Conservation (phyloP, 2,329 filamentous ascomycete genomes). For the Trichoderma polysporum region DNA sequence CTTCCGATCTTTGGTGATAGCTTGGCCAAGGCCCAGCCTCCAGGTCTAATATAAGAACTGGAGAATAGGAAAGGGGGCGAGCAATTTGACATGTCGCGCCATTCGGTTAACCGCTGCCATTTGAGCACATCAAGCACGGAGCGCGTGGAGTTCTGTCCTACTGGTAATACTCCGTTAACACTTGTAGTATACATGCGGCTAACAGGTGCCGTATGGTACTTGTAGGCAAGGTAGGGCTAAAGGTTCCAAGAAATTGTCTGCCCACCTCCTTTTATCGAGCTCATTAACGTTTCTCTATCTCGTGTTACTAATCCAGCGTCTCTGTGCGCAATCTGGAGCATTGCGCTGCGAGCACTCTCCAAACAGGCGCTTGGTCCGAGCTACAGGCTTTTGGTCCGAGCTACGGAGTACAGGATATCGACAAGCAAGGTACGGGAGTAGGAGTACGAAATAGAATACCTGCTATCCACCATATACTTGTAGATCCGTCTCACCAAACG, state of each 20-base stretch:
- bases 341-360: neutral
- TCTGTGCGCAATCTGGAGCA: neutral
- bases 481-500: neutral
- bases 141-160: neutral
- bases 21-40: neutral
- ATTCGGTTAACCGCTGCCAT: neutral
- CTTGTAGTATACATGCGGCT: neutral
- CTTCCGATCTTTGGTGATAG: neutral
- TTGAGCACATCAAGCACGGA: neutral
- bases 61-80: neutral
- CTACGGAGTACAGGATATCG: no score
- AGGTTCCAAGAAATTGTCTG: neutral
- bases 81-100: constrained; percentile 13
- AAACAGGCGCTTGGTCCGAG: neutral
- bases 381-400: neutral
- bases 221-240: neutral
- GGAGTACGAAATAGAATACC: no score
- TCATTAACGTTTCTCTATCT: neutral
- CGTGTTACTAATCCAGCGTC: neutral
- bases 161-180: no score
- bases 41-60: neutral
- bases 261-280: constrained; percentile 4
- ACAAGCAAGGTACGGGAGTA: no score
- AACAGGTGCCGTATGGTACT: neutral
- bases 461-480: no score